Percentiles rank a stretch among this genome's conserved stretches.
These are phyloP conservation scores for Pleurotus tuoliensis DNA, from an alignment of 768 basidiomycete genomes.

Conservation along the genomic window DNA sequence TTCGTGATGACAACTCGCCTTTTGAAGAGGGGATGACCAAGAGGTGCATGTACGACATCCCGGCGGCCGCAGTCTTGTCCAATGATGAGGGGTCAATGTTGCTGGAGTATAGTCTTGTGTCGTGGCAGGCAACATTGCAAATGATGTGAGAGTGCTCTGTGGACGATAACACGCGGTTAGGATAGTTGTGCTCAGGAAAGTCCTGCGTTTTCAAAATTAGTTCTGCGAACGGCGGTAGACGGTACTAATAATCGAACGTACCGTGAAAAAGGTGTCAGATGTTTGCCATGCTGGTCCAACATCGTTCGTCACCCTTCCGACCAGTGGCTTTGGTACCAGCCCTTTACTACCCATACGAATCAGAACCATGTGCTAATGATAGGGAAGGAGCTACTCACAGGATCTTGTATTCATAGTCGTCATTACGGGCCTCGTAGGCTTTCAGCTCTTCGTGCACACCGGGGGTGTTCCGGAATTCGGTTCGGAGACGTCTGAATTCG, in stretches of 20 bases:
- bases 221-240: neutral
- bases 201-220: neutral
- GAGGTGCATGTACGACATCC: constrained; percentile 14
- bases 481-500: neutral
- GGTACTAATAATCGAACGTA: neutral
- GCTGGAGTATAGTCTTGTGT: constrained; percentile 9
- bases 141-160: constrained; percentile 10
- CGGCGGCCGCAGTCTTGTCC: constrained; percentile 8
- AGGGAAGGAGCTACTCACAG: neutral
- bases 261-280: constrained; percentile 3
- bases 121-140: constrained; percentile 10
- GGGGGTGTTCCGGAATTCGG: neutral
- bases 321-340: neutral
- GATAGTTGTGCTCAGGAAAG: neutral
- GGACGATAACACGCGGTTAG: neutral
- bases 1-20: constrained; percentile 1
- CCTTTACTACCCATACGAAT: neutral
- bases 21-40: constrained; percentile 9
- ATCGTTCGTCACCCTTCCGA: neutral
- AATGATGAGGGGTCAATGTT: constrained; percentile 6
- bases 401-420: neutral
- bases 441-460: neutral
- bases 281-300: neutral
- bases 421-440: neutral
- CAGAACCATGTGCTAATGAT: too few species aligned